These are phyloP conservation scores for Platanus orientalis DNA, from an alignment of 164 flowering plant species.

Conservation along the genomic window DNA sequence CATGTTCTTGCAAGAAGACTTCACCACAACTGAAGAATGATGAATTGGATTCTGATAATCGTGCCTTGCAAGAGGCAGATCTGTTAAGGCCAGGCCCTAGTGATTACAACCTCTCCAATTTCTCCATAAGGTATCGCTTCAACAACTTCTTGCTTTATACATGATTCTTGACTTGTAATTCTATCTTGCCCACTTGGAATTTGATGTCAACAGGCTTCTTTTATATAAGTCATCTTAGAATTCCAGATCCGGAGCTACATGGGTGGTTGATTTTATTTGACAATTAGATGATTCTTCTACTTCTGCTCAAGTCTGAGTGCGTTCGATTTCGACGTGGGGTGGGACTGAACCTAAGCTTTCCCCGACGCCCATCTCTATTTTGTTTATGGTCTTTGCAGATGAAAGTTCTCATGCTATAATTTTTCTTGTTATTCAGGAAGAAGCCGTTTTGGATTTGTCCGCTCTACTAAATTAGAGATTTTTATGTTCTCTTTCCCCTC, in stretches of 20 bases:
- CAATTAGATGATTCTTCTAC: too few relatives aligned
- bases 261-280: too few relatives aligned
- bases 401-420: too few relatives aligned
- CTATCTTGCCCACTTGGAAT: neutral
- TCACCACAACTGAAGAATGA: conserved; percentile 33
- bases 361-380: too few relatives aligned
- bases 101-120: conserved; percentile 33
- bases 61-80: conserved; percentile 39
- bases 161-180: neutral
- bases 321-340: neutral
- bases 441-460: too few relatives aligned
- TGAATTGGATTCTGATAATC: conserved; percentile 33
- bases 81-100: conserved; percentile 25
- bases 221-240: neutral
- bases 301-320: too few relatives aligned
- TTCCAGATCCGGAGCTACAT: conserved; percentile 22
- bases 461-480: too few relatives aligned
- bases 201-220: neutral
- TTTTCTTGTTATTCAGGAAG: too few relatives aligned
- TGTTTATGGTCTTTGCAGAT: too few relatives aligned
- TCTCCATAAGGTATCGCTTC: conserved; percentile 71
- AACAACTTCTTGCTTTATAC: neutral
- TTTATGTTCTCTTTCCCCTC: too few relatives aligned
- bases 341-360: too few relatives aligned
- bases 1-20: conserved; percentile 33